These are phyloP conservation scores for Ordospora colligata DNA, from an alignment of 371 early-diverging fungal genomes.

Conservation along the genomic window DNA sequence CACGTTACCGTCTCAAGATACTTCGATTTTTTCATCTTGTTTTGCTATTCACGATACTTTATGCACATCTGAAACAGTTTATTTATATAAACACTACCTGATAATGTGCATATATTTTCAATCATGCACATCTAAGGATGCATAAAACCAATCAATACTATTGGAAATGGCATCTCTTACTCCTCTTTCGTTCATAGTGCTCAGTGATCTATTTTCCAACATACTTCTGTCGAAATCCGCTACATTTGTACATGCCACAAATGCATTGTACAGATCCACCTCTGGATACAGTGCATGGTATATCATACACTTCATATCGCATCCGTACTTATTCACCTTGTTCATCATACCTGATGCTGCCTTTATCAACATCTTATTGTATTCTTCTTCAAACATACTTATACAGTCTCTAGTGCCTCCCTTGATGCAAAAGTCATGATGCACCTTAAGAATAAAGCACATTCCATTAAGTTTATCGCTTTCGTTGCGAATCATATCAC, in stretches of 20 bases:
- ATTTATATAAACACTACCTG: too few relatives aligned
- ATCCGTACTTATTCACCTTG: background rate
- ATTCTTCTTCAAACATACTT: background rate
- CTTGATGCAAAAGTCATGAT: constrained; percentile 5
- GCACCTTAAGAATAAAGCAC: background rate
- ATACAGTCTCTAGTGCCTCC: background rate
- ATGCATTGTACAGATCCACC: constrained; percentile 4
- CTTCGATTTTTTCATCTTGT: constrained; percentile 64
- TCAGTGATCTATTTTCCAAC: background rate
- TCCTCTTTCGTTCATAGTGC: constrained; percentile 15
- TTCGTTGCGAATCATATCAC: background rate
- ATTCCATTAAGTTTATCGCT: background rate
- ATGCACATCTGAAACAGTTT: constrained; percentile 12
- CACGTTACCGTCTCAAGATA: background rate
- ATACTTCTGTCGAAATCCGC: background rate
- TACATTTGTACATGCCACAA: background rate
- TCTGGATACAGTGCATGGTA: background rate
- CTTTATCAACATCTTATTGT: background rate
- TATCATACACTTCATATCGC: background rate
- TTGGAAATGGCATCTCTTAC: background rate
- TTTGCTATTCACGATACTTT: constrained; percentile 60
- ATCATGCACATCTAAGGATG: background rate
- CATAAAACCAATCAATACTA: background rate
- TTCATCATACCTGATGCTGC: background rate
- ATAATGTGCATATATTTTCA: too few relatives aligned